These are phyloP conservation scores for Kodamaea fukazawae DNA, from an alignment of 805 yeast species.

Conservation along the genomic window DNA sequence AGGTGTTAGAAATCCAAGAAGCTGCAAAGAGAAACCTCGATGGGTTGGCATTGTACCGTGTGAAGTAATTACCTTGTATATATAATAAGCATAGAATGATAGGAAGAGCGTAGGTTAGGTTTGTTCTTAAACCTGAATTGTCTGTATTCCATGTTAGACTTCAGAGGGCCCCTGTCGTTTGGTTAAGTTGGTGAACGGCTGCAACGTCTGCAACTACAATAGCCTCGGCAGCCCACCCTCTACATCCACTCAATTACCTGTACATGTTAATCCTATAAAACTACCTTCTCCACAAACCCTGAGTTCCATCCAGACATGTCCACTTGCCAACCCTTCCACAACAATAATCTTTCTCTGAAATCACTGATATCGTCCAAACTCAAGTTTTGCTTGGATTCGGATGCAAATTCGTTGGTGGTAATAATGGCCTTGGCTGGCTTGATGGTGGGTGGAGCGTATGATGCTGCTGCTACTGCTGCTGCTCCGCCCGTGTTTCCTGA, in stretches of 20 bases:
- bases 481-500: constrained; percentile 6
- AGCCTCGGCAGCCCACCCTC: too few species aligned
- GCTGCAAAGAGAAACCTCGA: constrained; percentile 70
- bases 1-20: constrained; percentile 76
- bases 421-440: constrained; percentile 29
- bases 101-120: too few species aligned
- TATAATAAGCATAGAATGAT: background rate
- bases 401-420: constrained; percentile 31
- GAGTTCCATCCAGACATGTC: constrained; percentile 84
- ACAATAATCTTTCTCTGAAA: constrained; percentile 55
- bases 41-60: constrained; percentile 83
- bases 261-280: too few species aligned
- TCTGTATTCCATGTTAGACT: too few species aligned
- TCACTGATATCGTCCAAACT: constrained; percentile 39
- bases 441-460: constrained; percentile 9
- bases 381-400: constrained; percentile 21
- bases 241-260: too few species aligned
- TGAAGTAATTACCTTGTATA: constrained; percentile 35
- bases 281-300: constrained; percentile 44
- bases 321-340: constrained; percentile 82
- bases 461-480: constrained; percentile 5
- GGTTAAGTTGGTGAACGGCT: too few species aligned
- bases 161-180: too few species aligned
- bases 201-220: too few species aligned
- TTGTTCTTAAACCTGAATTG: too few species aligned